Base-by-base conservation (phyloP, 805 yeast species). In the Clavispora asparagi region DNA sequence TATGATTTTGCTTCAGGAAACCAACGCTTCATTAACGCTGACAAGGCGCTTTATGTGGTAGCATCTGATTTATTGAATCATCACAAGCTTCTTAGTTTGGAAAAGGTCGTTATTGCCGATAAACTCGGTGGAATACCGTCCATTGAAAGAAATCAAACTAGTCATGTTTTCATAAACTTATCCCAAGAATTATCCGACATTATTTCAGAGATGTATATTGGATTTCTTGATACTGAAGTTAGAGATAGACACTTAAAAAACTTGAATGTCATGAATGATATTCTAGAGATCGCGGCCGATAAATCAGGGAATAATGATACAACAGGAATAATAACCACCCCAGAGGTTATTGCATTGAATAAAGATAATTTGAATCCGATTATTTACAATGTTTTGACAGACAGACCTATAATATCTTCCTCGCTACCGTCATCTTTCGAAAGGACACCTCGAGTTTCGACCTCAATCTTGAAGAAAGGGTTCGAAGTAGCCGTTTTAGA, bases 41-140 rank as follows among this genome's bases (percentile, higher is more conserved):
- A 48, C 16, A 49, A 57, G n/a, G 56, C 70, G 7, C 47, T 71
- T 29, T 51, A 46, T 39, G 51, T 54, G 12, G 43, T 70, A 4
- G 57, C 67, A 40, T 42, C 63, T 6, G 47, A 62, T 30, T 49
- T 70, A 17, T 45, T 65, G 30, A 51, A 59, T 4, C 48, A 58
- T 16, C 49, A 60, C 39, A 67, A 67, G 41, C 52, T 73, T 26
- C 61, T 73, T n/a, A 71, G 83, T 0, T 77, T 94, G 38, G 99
- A 94, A 52, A 94, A 94, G 54, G 66, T 92, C 27, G 78, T 92
- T 7, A 81, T 83, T 51, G 70, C 94, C 28, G 97, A 90, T 56
- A 79, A 82, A 1, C 61, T 77, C 16, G 99, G 99, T 1, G 99
- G 99, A 0, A 84, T 89, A 7, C 98, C 98, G 0, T 85, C 95